Evolutionary conservation across 2,329 filamentous ascomycete genomes (phyloP).

Genomic region (Cordyceps farinosa): DNA sequence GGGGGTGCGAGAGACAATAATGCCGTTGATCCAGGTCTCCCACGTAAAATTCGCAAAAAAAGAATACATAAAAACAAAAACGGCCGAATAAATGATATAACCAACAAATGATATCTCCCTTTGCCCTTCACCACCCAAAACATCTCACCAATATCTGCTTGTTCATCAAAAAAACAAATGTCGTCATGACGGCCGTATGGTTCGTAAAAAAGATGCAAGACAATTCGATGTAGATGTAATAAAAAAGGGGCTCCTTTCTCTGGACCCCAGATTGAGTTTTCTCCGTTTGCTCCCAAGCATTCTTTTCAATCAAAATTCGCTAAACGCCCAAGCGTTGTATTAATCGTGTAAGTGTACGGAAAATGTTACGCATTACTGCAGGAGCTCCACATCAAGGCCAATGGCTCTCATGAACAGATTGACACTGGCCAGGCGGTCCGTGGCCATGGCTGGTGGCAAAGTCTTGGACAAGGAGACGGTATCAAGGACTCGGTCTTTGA

Average conservation of each 20-base stretch:
- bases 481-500: slow-evolving; percentile 97
- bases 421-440: slow-evolving; percentile 81
- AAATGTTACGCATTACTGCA: slow-evolving; percentile 34
- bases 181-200: slow-evolving; percentile 14
- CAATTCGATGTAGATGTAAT: not conserved
- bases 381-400: slow-evolving; percentile 87
- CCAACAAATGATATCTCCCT: not conserved
- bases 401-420: slow-evolving; percentile 99
- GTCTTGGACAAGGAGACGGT: slow-evolving; percentile 88
- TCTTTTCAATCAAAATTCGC: slow-evolving; percentile 1
- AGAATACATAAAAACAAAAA: slow-evolving; percentile 6
- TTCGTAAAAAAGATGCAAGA: slow-evolving; percentile 1
- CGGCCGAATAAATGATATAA: slow-evolving; percentile 10
- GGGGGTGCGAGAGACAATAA: not conserved
- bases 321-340: not conserved
- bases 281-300: not conserved
- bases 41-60: not conserved
- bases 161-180: slow-evolving; percentile 1
- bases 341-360: not conserved
- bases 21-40: not conserved
- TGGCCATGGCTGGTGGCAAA: slow-evolving; percentile 79
- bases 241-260: not conserved
- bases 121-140: slow-evolving; percentile 10
- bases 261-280: not conserved
- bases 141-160: slow-evolving; percentile 11